phyloP scores from a whole-genome alignment of 2,329 filamentous ascomycete genomes.

The Aureobasidium melanogenum region DNA sequence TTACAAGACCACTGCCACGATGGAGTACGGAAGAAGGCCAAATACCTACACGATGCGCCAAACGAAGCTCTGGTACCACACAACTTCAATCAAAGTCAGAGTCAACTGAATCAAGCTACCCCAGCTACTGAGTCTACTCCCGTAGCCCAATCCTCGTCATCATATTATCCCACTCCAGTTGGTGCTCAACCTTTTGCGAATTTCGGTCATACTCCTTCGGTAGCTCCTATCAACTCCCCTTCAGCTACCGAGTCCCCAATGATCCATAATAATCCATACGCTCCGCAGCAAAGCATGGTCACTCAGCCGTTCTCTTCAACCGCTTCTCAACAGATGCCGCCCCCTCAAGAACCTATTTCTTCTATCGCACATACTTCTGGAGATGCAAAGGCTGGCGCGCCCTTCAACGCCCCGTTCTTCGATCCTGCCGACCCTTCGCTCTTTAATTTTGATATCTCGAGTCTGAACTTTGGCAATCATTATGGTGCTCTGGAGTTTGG shows the following conservation, averaged over 20 bases:
- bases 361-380: conserved; percentile 37
- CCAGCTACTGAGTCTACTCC: conserved; percentile 1
- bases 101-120: background rate
- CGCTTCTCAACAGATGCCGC: conserved; percentile 42
- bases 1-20: conserved; percentile 89
- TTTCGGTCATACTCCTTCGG: conserved; percentile 14
- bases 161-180: conserved; percentile 10
- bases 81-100: background rate
- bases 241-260: conserved; percentile 36
- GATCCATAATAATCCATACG: conserved; percentile 42
- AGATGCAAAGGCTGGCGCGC: conserved; percentile 30
- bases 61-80: conserved; percentile 84
- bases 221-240: conserved; percentile 29
- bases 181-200: conserved; percentile 9
- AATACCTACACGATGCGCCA: conserved; percentile 94
- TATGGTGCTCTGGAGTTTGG: conserved; percentile 94
- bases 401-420: conserved; percentile 56
- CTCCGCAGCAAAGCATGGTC: conserved; percentile 18
- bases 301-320: background rate
- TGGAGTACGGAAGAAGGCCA: conserved; percentile 95
- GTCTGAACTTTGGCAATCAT: conserved; percentile 89
- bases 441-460: conserved; percentile 93
- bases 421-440: conserved; percentile 85
- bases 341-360: conserved; percentile 38
- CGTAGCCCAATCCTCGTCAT: conserved; percentile 17